Evolutionary conservation across 768 basidiomycete species (phyloP).

Genomic region (Amanita rubescens): DNA sequence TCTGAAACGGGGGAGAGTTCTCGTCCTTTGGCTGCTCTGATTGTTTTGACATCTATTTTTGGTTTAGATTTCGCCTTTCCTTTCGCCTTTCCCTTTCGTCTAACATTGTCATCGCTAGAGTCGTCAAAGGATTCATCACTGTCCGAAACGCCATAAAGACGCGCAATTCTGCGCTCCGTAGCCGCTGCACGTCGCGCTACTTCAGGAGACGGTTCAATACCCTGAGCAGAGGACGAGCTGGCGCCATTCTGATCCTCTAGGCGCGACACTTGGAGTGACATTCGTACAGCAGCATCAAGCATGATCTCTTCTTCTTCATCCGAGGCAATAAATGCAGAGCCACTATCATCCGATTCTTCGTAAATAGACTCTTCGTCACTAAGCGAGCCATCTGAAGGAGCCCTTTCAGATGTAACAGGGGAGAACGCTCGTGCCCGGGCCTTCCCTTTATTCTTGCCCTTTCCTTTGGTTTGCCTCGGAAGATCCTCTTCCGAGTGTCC

Average conservation of each 20-base stretch:
- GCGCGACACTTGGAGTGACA: conserved; percentile 39
- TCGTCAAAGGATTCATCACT: conserved; percentile 20
- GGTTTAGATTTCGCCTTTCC: conserved; percentile 15
- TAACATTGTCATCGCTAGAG: conserved; percentile 30
- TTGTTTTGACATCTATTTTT: conserved; percentile 22
- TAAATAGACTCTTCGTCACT: conserved; percentile 9
- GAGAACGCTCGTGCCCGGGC: conserved; percentile 11
- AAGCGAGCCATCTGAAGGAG: conserved; percentile 21
- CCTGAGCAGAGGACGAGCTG: conserved; percentile 28
- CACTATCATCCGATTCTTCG: conserved; percentile 49
- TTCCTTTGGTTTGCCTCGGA: conserved; percentile 22
- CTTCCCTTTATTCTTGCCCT: conserved; percentile 34
- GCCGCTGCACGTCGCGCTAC: conserved; percentile 43
- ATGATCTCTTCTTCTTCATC: conserved; percentile 41
- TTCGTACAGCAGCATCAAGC: conserved; percentile 48
- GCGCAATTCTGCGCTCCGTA: conserved; percentile 44
- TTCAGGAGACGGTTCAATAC: conserved; percentile 29
- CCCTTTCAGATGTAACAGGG: conserved; percentile 24
- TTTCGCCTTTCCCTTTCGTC: conserved; percentile 17
- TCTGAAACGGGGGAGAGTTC: conserved; percentile 1
- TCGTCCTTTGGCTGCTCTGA: conserved; percentile 12
- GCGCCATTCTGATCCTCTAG: conserved; percentile 18
- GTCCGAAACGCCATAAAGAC: conserved; percentile 16
- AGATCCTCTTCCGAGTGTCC: background rate
- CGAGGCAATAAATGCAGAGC: conserved; percentile 52